These are phyloP conservation scores for Quillaja saponaria DNA, from an alignment of 306 rosid genomes.

Conservation along the genomic window DNA sequence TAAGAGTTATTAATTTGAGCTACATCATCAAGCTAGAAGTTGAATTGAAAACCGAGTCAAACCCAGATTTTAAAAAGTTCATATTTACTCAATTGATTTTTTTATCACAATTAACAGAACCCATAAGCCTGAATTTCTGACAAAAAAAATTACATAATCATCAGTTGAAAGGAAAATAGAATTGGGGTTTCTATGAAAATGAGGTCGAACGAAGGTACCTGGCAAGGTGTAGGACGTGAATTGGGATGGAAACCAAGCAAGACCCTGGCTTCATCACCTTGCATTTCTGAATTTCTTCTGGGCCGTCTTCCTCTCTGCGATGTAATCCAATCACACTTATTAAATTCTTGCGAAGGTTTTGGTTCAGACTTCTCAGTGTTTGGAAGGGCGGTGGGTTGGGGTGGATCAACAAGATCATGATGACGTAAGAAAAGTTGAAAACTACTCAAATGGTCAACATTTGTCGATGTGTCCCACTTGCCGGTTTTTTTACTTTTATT, in stretches of 20 bases:
- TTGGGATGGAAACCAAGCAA: constrained; percentile 64
- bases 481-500: too few species aligned
- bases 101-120: constrained; percentile 1
- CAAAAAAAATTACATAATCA: background rate
- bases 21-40: background rate
- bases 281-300: constrained; percentile 35
- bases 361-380: too few species aligned
- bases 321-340: too few species aligned
- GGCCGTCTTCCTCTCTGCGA: background rate
- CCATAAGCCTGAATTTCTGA: constrained; percentile 24
- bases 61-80: constrained; percentile 22
- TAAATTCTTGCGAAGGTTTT: too few species aligned
- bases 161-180: background rate
- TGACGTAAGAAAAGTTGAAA: too few species aligned
- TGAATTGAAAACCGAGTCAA: background rate
- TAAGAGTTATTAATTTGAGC: background rate
- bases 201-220: constrained; percentile 31
- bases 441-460: too few species aligned
- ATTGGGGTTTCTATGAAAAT: background rate
- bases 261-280: constrained; percentile 53
- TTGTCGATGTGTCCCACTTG: too few species aligned
- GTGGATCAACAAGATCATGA: too few species aligned
- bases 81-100: constrained; percentile 6
- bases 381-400: too few species aligned
- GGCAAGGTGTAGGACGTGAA: constrained; percentile 49